phyloP scores from a whole-genome alignment of 2,329 filamentous ascomycete species.

The Calonectria honghensis region DNA sequence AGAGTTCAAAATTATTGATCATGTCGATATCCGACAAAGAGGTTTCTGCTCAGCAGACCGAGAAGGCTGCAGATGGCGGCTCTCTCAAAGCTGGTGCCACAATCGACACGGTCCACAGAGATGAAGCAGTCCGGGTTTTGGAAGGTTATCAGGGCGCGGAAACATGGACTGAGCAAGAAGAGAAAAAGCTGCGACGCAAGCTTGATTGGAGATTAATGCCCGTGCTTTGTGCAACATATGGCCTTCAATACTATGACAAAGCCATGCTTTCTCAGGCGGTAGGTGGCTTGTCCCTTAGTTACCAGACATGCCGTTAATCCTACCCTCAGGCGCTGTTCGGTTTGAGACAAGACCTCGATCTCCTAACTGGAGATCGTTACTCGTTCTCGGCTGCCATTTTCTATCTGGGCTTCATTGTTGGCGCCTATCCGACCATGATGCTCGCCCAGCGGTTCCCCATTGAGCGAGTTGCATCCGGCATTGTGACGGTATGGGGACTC shows the following conservation, averaged over 20 bases:
- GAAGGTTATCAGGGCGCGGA: constrained; percentile 63
- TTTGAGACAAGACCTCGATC: constrained; percentile 49
- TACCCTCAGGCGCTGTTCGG: constrained; percentile 45
- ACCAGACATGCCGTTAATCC: neutral
- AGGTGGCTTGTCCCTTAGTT: constrained; percentile 34
- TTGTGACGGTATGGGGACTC: constrained; percentile 59
- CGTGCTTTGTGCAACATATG: constrained; percentile 67
- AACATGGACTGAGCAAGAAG: constrained; percentile 64
- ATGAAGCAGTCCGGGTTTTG: constrained; percentile 62
- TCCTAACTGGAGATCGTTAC: constrained; percentile 65
- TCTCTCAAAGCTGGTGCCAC: constrained; percentile 15
- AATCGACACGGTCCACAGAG: constrained; percentile 49
- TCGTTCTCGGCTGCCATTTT: constrained; percentile 67
- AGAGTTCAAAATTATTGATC: neutral
- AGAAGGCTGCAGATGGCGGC: constrained; percentile 24
- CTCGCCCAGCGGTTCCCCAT: constrained; percentile 67
- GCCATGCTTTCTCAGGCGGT: constrained; percentile 73
- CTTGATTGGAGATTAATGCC: constrained; percentile 62
- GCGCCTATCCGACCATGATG: constrained; percentile 65
- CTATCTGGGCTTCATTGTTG: constrained; percentile 69
- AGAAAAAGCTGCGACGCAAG: constrained; percentile 62
- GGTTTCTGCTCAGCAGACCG: constrained; percentile 38
- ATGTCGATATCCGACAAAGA: constrained; percentile 50
- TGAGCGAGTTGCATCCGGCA: constrained; percentile 64
- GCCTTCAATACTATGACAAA: constrained; percentile 70